These are phyloP conservation scores for Nothophoma quercina DNA, from an alignment of 2,329 filamentous ascomycete species.

Conservation along the genomic window DNA sequence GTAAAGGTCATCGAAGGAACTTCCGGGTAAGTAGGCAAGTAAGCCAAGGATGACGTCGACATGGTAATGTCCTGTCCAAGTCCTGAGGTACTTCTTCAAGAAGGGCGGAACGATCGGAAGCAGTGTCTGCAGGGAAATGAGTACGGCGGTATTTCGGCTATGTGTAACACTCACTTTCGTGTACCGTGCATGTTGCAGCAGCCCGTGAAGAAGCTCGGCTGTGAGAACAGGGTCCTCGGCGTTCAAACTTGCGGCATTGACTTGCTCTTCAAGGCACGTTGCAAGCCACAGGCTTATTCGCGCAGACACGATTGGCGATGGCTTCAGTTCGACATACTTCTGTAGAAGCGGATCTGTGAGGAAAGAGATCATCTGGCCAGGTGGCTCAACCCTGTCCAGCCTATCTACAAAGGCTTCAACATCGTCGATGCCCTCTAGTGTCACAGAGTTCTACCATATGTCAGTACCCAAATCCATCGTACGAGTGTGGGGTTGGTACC, in stretches of 20 bases:
- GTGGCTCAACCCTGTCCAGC: slow-evolving; percentile 80
- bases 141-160: neutral
- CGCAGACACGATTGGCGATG: slow-evolving; percentile 34
- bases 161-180: slow-evolving; percentile 39
- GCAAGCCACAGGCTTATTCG: slow-evolving; percentile 51
- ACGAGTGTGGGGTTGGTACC: slow-evolving; percentile 41
- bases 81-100: slow-evolving; percentile 43
- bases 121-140: slow-evolving; percentile 34
- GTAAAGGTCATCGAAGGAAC: slow-evolving; percentile 59
- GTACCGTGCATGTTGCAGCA: slow-evolving; percentile 44
- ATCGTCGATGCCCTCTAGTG: slow-evolving; percentile 78
- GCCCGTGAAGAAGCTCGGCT: slow-evolving; percentile 41
- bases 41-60: slow-evolving; percentile 62
- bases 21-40: slow-evolving; percentile 50
- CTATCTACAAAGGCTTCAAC: slow-evolving; percentile 73
- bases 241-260: slow-evolving; percentile 28
- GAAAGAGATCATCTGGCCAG: slow-evolving; percentile 81
- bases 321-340: slow-evolving; percentile 70
- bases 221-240: slow-evolving; percentile 30
- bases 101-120: slow-evolving; percentile 43
- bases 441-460: slow-evolving; percentile 49
- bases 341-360: slow-evolving; percentile 79
- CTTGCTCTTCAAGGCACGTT: slow-evolving; percentile 48
- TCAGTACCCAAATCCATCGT: slow-evolving; percentile 16
- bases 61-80: slow-evolving; percentile 48